These are phyloP conservation scores for Trichoderma asperellum DNA, from an alignment of 2,329 filamentous ascomycete species.

Conservation along the genomic window DNA sequence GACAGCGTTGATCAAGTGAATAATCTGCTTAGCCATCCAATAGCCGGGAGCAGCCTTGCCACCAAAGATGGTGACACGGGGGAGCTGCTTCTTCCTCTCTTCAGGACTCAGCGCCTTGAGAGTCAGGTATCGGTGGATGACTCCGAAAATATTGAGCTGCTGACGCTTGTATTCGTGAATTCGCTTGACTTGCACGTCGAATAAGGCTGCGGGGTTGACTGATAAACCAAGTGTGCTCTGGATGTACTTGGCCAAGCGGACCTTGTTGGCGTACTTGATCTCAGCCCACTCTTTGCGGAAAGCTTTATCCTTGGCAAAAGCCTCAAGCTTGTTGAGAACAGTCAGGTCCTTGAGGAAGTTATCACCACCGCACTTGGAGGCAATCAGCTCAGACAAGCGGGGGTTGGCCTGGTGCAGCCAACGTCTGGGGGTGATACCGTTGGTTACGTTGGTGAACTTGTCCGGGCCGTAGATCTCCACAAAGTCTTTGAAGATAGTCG, in stretches of 20 bases:
- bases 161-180: conserved; percentile 99
- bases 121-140: conserved; percentile 89
- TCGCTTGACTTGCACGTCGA: conserved; percentile 97
- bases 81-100: conserved; percentile 82
- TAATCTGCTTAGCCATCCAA: conserved; percentile 99
- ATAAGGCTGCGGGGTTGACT: conserved; percentile 86
- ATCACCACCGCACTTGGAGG: conserved; percentile 80
- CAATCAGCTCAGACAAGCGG: conserved; percentile 86
- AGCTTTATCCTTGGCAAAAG: conserved; percentile 79
- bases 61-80: conserved; percentile 93
- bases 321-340: conserved; percentile 80
- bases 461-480: conserved; percentile 92
- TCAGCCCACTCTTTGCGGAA: conserved; percentile 96
- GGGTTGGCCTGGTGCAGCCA: conserved; percentile 99
- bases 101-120: conserved; percentile 85
- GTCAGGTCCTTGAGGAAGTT: conserved; percentile 91
- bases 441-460: conserved; percentile 98
- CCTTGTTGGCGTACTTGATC: conserved; percentile 97
- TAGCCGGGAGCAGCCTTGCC: conserved; percentile 97
- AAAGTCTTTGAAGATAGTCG: conserved; percentile 99
- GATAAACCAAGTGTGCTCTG: conserved; percentile 76
- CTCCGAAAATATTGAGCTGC: conserved; percentile 98
- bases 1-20: conserved; percentile 93
- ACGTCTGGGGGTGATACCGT: conserved; percentile 92
- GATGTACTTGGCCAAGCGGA: conserved; percentile 88